These are phyloP conservation scores for Bipolaris cookei DNA, from an alignment of 2,329 filamentous ascomycete genomes.

Conservation along the genomic window DNA sequence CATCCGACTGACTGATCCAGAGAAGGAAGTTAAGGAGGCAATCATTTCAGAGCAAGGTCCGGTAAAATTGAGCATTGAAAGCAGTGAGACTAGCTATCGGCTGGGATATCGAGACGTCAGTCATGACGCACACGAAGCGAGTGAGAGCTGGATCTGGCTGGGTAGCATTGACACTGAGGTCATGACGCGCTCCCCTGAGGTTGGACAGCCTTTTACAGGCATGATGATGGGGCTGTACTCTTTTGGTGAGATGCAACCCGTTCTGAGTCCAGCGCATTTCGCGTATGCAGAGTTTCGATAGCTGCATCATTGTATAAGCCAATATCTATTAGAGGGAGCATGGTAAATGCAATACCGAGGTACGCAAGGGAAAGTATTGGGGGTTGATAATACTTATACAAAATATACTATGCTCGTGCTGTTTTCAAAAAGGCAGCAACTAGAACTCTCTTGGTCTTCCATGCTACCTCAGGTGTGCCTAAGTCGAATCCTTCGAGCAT, in stretches of 20 bases:
- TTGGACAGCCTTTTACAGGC: conserved; percentile 54
- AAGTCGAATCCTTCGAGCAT: too few relatives aligned
- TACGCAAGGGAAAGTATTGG: not conserved
- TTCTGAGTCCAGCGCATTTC: conserved; percentile 53
- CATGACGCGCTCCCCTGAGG: conserved; percentile 47
- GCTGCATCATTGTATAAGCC: too few relatives aligned
- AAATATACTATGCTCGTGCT: too few relatives aligned
- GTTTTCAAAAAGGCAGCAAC: too few relatives aligned
- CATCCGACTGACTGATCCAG: conserved; percentile 12
- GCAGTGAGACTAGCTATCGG: conserved; percentile 19
- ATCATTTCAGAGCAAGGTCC: conserved; percentile 21
- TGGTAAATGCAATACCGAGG: not conserved
- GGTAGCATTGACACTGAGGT: conserved; percentile 36
- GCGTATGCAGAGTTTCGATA: conserved; percentile 22
- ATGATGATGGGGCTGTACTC: conserved; percentile 57
- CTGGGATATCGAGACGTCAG: conserved; percentile 32
- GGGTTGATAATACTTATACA: too few relatives aligned
- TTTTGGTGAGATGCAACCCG: conserved; percentile 52
- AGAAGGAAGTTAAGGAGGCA: conserved; percentile 20
- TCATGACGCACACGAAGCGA: conserved; percentile 1
- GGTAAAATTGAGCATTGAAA: conserved; percentile 23
- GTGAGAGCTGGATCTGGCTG: conserved; percentile 17
- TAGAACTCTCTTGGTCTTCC: too few relatives aligned
- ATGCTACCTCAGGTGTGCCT: too few relatives aligned
- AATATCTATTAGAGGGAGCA: not conserved